Evolutionary conservation across 2,329 filamentous ascomycete species (phyloP).

Genomic region (Exophiala oligosperma): DNA sequence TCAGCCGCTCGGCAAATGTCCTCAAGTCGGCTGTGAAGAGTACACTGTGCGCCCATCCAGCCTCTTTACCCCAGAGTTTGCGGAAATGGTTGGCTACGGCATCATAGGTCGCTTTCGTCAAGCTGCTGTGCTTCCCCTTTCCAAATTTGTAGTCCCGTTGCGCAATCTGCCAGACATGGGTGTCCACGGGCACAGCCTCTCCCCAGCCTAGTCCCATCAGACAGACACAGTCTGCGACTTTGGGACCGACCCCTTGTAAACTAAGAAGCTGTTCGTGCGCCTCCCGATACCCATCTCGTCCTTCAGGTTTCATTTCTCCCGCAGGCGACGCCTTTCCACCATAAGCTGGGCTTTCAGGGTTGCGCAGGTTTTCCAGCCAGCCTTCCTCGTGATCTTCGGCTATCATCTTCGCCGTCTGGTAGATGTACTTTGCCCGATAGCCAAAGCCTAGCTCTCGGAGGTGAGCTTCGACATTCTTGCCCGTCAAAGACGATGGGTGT

Average conservation of each 20-base stretch:
- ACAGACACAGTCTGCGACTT: constrained; percentile 95
- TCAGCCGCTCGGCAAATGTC: constrained; percentile 72
- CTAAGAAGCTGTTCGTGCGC: constrained; percentile 79
- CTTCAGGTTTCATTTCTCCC: constrained; percentile 50
- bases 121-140: constrained; percentile 75
- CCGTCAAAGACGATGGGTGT: constrained; percentile 69
- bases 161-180: constrained; percentile 98
- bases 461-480: constrained; percentile 72
- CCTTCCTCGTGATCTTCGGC: constrained; percentile 63
- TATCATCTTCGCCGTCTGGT: constrained; percentile 77
- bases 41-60: constrained; percentile 96
- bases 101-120: constrained; percentile 87
- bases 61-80: constrained; percentile 84
- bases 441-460: constrained; percentile 86
- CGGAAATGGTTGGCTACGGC: constrained; percentile 89
- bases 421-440: constrained; percentile 90
- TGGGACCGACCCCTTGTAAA: constrained; percentile 88
- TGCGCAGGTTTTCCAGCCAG: constrained; percentile 78
- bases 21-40: constrained; percentile 91
- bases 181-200: constrained; percentile 93
- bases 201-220: constrained; percentile 96
- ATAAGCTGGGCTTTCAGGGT: constrained; percentile 69
- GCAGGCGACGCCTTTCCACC: constrained; percentile 46
- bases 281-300: constrained; percentile 67
- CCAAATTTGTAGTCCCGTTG: constrained; percentile 94